These are phyloP conservation scores for Craterostigma plantagineum DNA, from an alignment of 257 asterid species.

Conservation along the genomic window DNA sequence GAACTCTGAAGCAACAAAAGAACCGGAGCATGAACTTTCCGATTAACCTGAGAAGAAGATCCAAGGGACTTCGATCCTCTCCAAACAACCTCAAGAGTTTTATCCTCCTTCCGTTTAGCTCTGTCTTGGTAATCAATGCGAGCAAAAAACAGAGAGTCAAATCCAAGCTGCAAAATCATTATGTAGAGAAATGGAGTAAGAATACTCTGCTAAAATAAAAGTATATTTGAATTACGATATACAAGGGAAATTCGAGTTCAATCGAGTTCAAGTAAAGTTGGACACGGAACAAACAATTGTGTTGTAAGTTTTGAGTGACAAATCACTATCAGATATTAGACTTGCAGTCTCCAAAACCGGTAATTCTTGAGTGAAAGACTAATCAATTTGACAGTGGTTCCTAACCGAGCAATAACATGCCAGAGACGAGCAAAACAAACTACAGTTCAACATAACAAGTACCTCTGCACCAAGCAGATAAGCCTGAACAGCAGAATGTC, in stretches of 20 bases:
- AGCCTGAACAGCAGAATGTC: slow-evolving; percentile 80
- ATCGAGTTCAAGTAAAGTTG: too few relatives aligned
- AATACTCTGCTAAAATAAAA: neutral
- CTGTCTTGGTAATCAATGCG: slow-evolving; percentile 83
- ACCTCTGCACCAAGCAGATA: slow-evolving; percentile 82
- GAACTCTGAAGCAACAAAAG: slow-evolving; percentile 5
- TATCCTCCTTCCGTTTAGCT: slow-evolving; percentile 35
- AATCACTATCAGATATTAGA: too few relatives aligned
- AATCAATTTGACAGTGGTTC: too few relatives aligned
- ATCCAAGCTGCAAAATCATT: slow-evolving; percentile 41
- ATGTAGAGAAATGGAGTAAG: slow-evolving; percentile 12
- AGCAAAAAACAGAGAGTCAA: slow-evolving; percentile 66
- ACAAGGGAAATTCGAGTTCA: too few relatives aligned
- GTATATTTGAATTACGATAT: too few relatives aligned
- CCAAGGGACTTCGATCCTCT: slow-evolving; percentile 60
- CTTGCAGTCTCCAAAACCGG: too few relatives aligned
- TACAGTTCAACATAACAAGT: slow-evolving; percentile 6
- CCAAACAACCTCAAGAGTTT: slow-evolving; percentile 73
- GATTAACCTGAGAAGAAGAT: slow-evolving; percentile 56
- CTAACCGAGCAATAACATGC: too few relatives aligned
- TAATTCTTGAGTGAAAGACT: too few relatives aligned
- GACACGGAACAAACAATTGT: too few relatives aligned
- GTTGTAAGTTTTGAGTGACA: too few relatives aligned
- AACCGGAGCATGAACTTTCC: slow-evolving; percentile 4
- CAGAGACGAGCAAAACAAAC: neutral